Evolutionary conservation across 768 basidiomycete species (phyloP), one percentile per base, ranked within the genome.

Genomic region (Trametes cubensis): DNA sequence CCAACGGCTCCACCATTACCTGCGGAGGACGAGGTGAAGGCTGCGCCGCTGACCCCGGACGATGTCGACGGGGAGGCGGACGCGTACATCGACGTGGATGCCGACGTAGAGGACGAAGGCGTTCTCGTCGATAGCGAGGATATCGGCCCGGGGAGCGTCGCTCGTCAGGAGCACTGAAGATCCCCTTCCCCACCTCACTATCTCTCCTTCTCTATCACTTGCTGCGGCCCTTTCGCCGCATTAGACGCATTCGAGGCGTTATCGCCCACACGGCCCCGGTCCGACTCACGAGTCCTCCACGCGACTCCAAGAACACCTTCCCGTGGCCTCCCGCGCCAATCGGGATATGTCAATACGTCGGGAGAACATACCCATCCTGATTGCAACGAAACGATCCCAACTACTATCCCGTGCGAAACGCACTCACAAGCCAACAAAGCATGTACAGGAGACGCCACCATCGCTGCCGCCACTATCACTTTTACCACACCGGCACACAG

Each of bases 81-180:
- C 20, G 58, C 20, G 5, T 66, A 65, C 13, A 57, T 51, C 1
- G 67, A 62, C 17, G 67, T 39, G 8, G 67, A 64, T 8, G 66
- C 52, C 23, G 68, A 68, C 6, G 70, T 58, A 15, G 68, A 67
- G 20, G 72, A 67, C 23, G 70, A 71, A 8, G 72, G 72, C 21
- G 67, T 72, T 8, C 66, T 74, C 30, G 69, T 74, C 18, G 74
- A 73, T 39, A 70, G 66, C 34, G 66, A 72, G 28, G 69, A 67
- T 39, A 71, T 72, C 39, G 69, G 66, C 2, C 70, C 70, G 15
- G 73, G 69, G 25, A 67, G 69, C 54, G 69, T 71, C 41, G 71
- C 68, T 44, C 59, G 66, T 15, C 70, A 71, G 57, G 73, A 74
- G 63, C 70, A 70, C 55, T 72, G 49, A 60, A 48, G 20, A 17